Percentiles rank a stretch among this genome's conserved stretches.
Conservation (phyloP, 2,329 filamentous ascomycete species). For the Aspergillus neotritici region DNA sequence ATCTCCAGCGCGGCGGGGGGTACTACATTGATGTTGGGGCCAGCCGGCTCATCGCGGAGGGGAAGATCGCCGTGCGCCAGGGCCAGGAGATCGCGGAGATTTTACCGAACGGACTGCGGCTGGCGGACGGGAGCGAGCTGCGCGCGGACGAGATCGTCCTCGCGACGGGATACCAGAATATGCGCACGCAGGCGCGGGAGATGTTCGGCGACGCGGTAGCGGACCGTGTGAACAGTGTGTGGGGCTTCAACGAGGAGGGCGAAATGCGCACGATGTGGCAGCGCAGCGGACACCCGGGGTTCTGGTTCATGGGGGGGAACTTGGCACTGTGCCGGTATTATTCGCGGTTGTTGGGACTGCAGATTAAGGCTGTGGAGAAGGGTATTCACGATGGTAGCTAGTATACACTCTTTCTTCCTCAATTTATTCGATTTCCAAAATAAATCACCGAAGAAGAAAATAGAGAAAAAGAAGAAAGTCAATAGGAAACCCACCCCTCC, state of each 20-base stretch:
- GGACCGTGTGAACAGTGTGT: constrained; percentile 54
- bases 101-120: constrained; percentile 43
- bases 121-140: constrained; percentile 54
- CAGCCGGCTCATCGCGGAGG: constrained; percentile 56
- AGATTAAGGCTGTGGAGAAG: constrained; percentile 44
- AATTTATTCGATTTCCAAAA: neutral
- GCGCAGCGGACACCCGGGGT: constrained; percentile 56
- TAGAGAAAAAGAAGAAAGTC: neutral
- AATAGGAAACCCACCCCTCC: constrained; percentile 20
- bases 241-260: constrained; percentile 54
- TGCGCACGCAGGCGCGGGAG: constrained; percentile 55
- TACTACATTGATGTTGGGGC: constrained; percentile 68
- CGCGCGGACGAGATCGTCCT: constrained; percentile 61
- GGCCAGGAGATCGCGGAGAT: constrained; percentile 55
- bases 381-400: constrained; percentile 9
- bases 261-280: constrained; percentile 58
- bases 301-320: constrained; percentile 65
- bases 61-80: constrained; percentile 60
- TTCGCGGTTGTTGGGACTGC: constrained; percentile 48
- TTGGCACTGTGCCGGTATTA: constrained; percentile 59
- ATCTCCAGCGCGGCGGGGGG: constrained; percentile 60
- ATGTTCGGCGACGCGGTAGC: constrained; percentile 61
- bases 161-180: constrained; percentile 59
- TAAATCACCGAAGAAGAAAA: neutral
- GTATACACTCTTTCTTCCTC: too few species aligned